Conservation (phyloP, 345 rosid genomes). For the Sisymbrium altissimum region DNA sequence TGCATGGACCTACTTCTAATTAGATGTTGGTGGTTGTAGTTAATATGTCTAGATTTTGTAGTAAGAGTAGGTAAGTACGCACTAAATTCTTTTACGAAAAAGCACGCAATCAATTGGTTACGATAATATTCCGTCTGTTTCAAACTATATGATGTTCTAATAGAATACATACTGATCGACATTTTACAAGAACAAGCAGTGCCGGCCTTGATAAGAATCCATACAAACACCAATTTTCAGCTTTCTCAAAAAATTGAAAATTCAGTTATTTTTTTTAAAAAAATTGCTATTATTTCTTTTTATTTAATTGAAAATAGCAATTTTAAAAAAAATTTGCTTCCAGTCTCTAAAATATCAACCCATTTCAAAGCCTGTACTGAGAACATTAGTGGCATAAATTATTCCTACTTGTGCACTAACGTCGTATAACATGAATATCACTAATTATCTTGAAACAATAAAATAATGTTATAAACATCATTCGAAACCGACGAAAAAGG, state of each 20-base stretch:
- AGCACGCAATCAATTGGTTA: constrained; percentile 1
- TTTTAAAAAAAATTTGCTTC: too few relatives aligned
- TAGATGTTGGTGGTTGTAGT: neutral
- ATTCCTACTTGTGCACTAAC: neutral
- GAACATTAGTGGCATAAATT: neutral
- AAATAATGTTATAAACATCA: neutral
- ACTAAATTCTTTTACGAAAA: neutral
- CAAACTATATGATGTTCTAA: neutral
- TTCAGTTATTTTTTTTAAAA: too few relatives aligned
- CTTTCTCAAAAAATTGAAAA: too few relatives aligned
- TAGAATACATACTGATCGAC: neutral
- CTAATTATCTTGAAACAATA: neutral
- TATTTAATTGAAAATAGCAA: too few relatives aligned
- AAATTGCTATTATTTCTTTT: too few relatives aligned
- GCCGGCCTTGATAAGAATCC: too few relatives aligned
- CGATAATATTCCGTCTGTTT: neutral
- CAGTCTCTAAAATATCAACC: too few relatives aligned
- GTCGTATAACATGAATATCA: neutral
- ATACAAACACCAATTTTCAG: too few relatives aligned
- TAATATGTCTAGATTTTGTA: constrained; percentile 6
- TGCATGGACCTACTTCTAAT: constrained; percentile 14
- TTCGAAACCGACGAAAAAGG: neutral
- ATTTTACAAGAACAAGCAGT: neutral
- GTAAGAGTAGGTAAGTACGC: constrained; percentile 9
- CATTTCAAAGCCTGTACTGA: too few relatives aligned